Conservation (phyloP, 2,329 filamentous ascomycete species). For the Boeremia exigua region DNA sequence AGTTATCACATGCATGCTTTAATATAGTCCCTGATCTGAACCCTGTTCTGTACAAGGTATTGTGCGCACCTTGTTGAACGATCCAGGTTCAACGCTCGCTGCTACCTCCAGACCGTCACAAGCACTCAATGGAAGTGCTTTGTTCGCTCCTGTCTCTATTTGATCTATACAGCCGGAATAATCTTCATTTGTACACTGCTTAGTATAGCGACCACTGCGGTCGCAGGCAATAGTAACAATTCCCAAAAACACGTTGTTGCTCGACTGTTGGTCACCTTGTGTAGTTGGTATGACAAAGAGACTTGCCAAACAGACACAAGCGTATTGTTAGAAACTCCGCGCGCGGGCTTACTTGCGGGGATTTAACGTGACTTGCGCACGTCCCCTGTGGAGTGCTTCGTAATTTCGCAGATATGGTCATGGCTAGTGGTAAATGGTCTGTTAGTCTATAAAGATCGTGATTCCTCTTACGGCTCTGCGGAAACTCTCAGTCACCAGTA, state of each 20-base stretch:
- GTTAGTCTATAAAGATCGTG: slow-evolving; percentile 8
- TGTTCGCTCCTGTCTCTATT: slow-evolving; percentile 1
- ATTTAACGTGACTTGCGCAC: slow-evolving; percentile 6
- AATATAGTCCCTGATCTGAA: too few relatives aligned
- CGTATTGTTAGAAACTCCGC: slow-evolving; percentile 4
- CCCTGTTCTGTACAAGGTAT: neutral
- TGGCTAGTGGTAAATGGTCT: slow-evolving; percentile 4
- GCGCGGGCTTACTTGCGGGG: slow-evolving; percentile 4
- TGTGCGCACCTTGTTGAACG: slow-evolving; percentile 1
- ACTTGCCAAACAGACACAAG: neutral
- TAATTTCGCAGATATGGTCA: slow-evolving; percentile 4
- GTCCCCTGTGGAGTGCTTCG: slow-evolving; percentile 7
- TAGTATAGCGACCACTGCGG: slow-evolving; percentile 1
- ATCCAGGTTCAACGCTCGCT: slow-evolving; percentile 3
- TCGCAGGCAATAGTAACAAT: slow-evolving; percentile 6
- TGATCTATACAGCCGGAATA: neutral
- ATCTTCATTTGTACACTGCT: slow-evolving; percentile 4
- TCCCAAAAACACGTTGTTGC: slow-evolving; percentile 3
- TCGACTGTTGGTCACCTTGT: neutral
- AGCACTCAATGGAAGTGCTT: neutral
- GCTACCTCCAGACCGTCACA: neutral
- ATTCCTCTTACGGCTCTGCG: slow-evolving; percentile 1
- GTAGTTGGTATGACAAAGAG: slow-evolving; percentile 6
- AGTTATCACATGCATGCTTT: too few relatives aligned
- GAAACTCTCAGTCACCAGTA: slow-evolving; percentile 1